phyloP scores from a whole-genome alignment of 495 filamentous ascomycete species.

The Cairneyella variabilis region DNA sequence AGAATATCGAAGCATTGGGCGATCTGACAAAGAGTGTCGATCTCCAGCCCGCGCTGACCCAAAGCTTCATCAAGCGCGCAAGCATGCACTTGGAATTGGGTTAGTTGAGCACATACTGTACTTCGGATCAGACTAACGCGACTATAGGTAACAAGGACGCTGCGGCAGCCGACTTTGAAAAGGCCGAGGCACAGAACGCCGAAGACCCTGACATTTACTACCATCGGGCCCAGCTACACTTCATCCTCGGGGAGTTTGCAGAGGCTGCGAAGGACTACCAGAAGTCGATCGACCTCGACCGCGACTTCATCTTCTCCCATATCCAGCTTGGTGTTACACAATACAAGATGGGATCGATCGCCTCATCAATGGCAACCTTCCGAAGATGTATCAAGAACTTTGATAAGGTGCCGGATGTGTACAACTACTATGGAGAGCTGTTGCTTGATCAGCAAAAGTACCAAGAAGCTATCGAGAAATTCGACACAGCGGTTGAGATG shows the following conservation, averaged over 20 bases:
- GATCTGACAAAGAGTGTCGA: constrained; percentile 92
- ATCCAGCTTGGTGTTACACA: constrained; percentile 99
- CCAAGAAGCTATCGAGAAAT: constrained; percentile 94
- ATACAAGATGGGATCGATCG: constrained; percentile 99
- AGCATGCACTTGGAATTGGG: constrained; percentile 97
- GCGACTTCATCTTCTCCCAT: constrained; percentile 96
- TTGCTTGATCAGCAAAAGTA: constrained; percentile 95
- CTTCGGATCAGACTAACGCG: constrained; percentile 23
- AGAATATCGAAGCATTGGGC: constrained; percentile 73
- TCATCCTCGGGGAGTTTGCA: constrained; percentile 90
- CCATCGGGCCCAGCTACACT: constrained; percentile 97
- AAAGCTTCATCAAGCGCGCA: constrained; percentile 97
- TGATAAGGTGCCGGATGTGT: constrained; percentile 91
- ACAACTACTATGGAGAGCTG: constrained; percentile 99
- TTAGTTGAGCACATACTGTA: constrained; percentile 36
- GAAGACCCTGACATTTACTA: constrained; percentile 98
- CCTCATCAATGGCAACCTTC: constrained; percentile 98
- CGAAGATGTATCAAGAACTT: constrained; percentile 97
- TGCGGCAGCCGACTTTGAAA: constrained; percentile 82
- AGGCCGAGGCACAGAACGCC: constrained; percentile 78
- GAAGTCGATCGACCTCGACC: constrained; percentile 96
- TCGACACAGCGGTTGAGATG: constrained; percentile 96
- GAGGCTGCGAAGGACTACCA: constrained; percentile 98
- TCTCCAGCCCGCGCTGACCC: constrained; percentile 78
- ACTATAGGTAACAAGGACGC: constrained; percentile 73